Evolutionary conservation across 768 basidiomycete genomes (phyloP).

Genomic region (Tricholomella constricta): DNA sequence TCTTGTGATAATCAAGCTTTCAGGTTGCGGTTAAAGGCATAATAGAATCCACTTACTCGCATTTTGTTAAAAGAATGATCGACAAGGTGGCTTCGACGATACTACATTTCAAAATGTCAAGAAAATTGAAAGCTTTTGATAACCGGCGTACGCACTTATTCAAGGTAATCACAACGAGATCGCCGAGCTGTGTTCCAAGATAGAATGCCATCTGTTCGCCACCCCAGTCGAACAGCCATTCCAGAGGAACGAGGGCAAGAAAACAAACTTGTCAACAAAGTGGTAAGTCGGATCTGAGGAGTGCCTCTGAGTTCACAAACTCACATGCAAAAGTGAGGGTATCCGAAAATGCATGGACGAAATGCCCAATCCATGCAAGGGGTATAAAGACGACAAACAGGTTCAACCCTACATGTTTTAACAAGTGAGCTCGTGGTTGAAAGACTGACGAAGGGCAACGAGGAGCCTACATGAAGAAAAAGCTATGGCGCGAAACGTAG

Average conservation of each 20-base stretch:
- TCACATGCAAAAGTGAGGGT: constrained; percentile 40
- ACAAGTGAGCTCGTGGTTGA: not conserved
- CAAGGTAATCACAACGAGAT: constrained; percentile 47
- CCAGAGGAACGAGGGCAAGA: constrained; percentile 65
- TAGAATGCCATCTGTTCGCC: constrained; percentile 59
- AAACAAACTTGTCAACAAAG: constrained; percentile 50
- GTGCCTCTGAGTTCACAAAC: not conserved
- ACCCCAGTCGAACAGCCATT: constrained; percentile 67
- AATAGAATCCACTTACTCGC: constrained; percentile 55
- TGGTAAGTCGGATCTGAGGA: no score
- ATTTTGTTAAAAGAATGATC: constrained; percentile 65
- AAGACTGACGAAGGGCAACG: not conserved
- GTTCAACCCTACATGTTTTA: constrained; percentile 61
- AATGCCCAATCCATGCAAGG: constrained; percentile 62
- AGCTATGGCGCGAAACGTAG: constrained; percentile 47
- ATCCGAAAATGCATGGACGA: constrained; percentile 35
- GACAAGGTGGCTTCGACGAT: constrained; percentile 73
- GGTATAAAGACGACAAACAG: constrained; percentile 58
- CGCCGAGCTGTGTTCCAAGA: constrained; percentile 63
- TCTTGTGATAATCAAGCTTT: constrained; percentile 31
- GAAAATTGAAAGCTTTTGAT: not conserved
- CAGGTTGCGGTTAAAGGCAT: not conserved
- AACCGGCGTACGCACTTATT: constrained; percentile 19
- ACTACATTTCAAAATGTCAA: constrained; percentile 33
- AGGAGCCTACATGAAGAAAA: constrained; percentile 51